A percentile compares a stretch with the other conserved stretches of the same genome.
Evolutionary conservation across 2,329 filamentous ascomycete species (phyloP).

Genomic region (Aspergillus pseudonomiae): DNA sequence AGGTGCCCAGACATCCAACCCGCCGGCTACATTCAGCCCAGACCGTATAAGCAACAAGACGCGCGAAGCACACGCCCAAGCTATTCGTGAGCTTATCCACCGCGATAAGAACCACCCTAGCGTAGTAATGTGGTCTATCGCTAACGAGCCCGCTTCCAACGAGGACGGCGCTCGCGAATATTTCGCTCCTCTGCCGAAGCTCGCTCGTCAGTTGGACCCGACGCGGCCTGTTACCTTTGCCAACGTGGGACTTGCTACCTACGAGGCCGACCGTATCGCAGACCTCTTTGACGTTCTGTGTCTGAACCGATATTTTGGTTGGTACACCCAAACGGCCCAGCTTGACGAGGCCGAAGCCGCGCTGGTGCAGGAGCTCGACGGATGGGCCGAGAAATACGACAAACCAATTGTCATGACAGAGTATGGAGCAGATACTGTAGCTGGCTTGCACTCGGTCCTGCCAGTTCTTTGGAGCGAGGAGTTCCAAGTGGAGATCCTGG

Average conservation of each 20-base stretch:
- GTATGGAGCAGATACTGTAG: background rate
- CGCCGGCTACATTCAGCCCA: background rate
- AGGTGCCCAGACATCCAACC: background rate
- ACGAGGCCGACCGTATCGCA: background rate
- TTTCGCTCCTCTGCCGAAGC: background rate
- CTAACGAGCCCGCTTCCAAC: background rate
- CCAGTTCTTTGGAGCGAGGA: background rate
- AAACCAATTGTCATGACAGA: background rate
- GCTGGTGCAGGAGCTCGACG: background rate
- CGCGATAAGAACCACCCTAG: background rate
- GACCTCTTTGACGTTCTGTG: background rate
- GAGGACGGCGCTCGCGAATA: background rate
- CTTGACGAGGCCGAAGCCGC: background rate
- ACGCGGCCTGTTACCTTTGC: background rate
- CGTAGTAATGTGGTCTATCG: background rate
- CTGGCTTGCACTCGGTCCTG: background rate
- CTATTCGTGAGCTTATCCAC: background rate
- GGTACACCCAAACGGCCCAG: background rate
- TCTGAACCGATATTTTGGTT: background rate
- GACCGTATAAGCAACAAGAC: background rate
- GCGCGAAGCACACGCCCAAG: background rate
- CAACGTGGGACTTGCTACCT: background rate
- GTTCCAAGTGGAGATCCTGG: background rate
- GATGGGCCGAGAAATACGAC: background rate
- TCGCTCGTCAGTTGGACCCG: background rate